These are phyloP conservation scores for Gossypium armourianum DNA, from an alignment of 441 rosid genomes.

Conservation along the genomic window DNA sequence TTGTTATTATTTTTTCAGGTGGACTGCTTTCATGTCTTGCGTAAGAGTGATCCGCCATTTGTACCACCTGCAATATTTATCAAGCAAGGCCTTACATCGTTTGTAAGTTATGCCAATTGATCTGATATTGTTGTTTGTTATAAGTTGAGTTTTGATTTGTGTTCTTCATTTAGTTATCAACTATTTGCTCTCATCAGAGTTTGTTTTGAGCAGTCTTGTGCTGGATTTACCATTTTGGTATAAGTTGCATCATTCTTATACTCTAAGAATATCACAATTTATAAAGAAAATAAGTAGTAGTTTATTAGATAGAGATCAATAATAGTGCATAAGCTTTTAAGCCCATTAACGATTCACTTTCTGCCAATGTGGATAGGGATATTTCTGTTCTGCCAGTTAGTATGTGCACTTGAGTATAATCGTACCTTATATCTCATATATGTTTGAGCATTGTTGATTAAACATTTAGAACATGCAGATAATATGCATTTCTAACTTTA, in stretches of 20 bases:
- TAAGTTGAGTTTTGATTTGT: not conserved
- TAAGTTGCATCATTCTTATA: not conserved
- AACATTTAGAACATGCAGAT: conserved; percentile 9
- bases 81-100: conserved; percentile 85
- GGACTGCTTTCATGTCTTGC: conserved; percentile 94
- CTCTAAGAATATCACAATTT: not conserved
- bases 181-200: conserved; percentile 9
- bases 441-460: conserved; percentile 2
- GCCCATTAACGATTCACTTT: not conserved
- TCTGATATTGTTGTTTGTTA: not conserved
- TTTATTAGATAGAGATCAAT: not conserved
- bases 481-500: not conserved
- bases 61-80: conserved; percentile 66
- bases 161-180: not conserved
- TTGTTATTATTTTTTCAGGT: conserved; percentile 41
- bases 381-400: not conserved
- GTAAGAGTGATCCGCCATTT: conserved; percentile 91
- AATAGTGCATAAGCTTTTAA: conserved; percentile 2
- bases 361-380: not conserved
- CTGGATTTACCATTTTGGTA: not conserved
- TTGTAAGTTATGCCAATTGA: conserved; percentile 41
- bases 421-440: not conserved
- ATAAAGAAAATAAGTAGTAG: not conserved
- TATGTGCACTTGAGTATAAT: not conserved
- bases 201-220: not conserved